phyloP scores from a whole-genome alignment of 306 rosid genomes.

The Gleditsia sinensis region DNA sequence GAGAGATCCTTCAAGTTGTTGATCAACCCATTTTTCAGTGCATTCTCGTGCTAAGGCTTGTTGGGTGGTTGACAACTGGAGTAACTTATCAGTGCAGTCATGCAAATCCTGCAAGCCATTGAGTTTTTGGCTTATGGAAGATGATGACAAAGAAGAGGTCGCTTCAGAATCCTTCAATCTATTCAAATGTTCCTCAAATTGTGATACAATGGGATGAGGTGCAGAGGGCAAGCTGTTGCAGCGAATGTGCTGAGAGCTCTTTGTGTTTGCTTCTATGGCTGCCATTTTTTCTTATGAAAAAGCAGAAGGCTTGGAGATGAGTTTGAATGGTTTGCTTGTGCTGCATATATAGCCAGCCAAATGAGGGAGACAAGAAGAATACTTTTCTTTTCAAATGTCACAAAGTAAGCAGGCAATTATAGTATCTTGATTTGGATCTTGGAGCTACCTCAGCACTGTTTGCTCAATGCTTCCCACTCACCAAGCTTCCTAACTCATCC shows the following conservation, averaged over 20 bases:
- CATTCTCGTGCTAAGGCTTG: conserved; percentile 21
- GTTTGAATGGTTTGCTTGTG: not conserved
- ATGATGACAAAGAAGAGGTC: conserved; percentile 20
- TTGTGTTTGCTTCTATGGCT: not conserved
- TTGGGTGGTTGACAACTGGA: conserved; percentile 16
- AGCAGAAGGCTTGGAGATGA: not conserved
- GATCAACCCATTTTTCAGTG: not conserved
- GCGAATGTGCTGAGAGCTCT: not conserved
- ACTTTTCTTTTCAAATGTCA: conserved; percentile 11
- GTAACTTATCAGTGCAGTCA: conserved; percentile 12
- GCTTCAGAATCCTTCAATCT: conserved; percentile 31
- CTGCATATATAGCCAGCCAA: conserved; percentile 26
- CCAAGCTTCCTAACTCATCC: conserved; percentile 23
- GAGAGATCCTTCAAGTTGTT: not conserved
- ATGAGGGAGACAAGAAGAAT: conserved; percentile 30
- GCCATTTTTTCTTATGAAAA: conserved; percentile 26
- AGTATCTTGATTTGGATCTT: conserved; percentile 6
- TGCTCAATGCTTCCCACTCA: conserved; percentile 27
- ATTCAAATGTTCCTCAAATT: conserved; percentile 17
- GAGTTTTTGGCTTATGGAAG: conserved; percentile 21
- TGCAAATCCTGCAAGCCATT: conserved; percentile 24
- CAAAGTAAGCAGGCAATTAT: not conserved
- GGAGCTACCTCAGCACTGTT: not conserved
- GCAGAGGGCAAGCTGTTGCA: conserved; percentile 23
- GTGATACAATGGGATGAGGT: conserved; percentile 31